These are phyloP conservation scores for Ascochyta rabiei DNA, from an alignment of 2,329 filamentous ascomycete genomes.

Conservation along the genomic window DNA sequence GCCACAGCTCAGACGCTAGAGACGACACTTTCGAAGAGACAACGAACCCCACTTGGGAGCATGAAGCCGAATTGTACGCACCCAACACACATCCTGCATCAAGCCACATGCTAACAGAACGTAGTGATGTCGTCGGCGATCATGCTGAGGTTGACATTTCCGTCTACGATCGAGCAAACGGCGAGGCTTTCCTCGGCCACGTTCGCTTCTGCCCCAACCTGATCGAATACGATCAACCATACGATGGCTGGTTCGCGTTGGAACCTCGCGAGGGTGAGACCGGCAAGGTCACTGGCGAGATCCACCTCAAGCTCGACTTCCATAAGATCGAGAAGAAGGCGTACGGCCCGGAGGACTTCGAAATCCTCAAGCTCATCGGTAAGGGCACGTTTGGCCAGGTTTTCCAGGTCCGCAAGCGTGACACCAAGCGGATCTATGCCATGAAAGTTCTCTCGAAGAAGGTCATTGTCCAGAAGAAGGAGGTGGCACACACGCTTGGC, in stretches of 20 bases:
- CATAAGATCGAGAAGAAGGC: conserved; percentile 84
- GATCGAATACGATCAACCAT: conserved; percentile 70
- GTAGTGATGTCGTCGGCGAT: conserved; percentile 88
- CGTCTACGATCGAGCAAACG: conserved; percentile 84
- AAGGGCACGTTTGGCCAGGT: conserved; percentile 99
- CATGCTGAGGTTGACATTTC: conserved; percentile 91
- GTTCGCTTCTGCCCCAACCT: conserved; percentile 78
- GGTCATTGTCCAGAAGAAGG: conserved; percentile 99
- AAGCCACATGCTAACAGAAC: conserved; percentile 26
- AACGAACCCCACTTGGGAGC: conserved; percentile 92
- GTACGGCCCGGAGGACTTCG: conserved; percentile 93
- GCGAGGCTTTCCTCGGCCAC: conserved; percentile 91
- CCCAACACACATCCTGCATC: not conserved
- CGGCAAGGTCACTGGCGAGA: conserved; percentile 78
- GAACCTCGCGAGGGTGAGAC: conserved; percentile 81
- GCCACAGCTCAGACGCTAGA: conserved; percentile 65
- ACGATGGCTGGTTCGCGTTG: conserved; percentile 86
- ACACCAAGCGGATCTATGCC: conserved; percentile 93
- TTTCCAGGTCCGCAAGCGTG: conserved; percentile 97
- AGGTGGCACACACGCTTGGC: conserved; percentile 94
- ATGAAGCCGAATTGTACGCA: conserved; percentile 90
- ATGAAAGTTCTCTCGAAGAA: conserved; percentile 99
- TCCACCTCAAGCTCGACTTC: conserved; percentile 84
- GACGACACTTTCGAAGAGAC: conserved; percentile 67
- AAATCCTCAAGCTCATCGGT: conserved; percentile 93